Base-by-base conservation (phyloP, 345 rosid genomes). In the Combretum micranthum region DNA sequence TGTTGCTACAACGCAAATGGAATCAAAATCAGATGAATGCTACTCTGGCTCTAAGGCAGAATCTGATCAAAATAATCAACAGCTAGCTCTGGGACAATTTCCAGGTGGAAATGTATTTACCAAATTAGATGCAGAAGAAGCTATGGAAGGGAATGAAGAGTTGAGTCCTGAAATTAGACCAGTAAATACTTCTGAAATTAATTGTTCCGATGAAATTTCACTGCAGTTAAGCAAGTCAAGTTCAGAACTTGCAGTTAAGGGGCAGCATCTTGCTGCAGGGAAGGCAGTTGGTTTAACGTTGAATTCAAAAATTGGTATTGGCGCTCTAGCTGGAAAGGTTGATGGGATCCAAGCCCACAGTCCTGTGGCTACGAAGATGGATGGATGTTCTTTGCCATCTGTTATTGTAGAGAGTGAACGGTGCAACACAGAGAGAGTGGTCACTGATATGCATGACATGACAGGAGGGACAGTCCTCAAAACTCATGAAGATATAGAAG, bases 401-500 rank as follows among this genome's bases (percentile, higher is more conserved):
- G 50, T 26, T 14, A 17, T 15, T 42, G 50, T 17, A 20, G 49
- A 43, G 49, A 25, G 5, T 18, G 44, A 56, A 49, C 20, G 17
- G 39, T 23, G 52, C 44, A 37, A 37, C 2, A 44, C 39, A 44
- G 50, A 55, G 19, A 47, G 42, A 13, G 54, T 50, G 17, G 55
- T 50, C 19, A 9, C 26, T 23, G 59, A 57, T 44, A n/a, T 42
- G 43, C 21, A 21, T 62, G 52, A 61, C 20, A 7, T 19, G 4
- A 39, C 12, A 13, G 4, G 32, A 26, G 50, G 11, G 52, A 53
- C 44, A 43, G 42, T 17, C 37, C 37, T 26, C 17, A 17, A 53
- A 32, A 12, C 42, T 32, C 42, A 53, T 53, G 57, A 53, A 53
- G 57, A 26, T 37, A 21, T 8, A 54, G 57, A 2, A 22, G 57